Evolutionary conservation across 2,329 filamentous ascomycete species (phyloP), one percentile per base, ranked within the genome.

Genomic region (Trichoderma atroviride): DNA sequence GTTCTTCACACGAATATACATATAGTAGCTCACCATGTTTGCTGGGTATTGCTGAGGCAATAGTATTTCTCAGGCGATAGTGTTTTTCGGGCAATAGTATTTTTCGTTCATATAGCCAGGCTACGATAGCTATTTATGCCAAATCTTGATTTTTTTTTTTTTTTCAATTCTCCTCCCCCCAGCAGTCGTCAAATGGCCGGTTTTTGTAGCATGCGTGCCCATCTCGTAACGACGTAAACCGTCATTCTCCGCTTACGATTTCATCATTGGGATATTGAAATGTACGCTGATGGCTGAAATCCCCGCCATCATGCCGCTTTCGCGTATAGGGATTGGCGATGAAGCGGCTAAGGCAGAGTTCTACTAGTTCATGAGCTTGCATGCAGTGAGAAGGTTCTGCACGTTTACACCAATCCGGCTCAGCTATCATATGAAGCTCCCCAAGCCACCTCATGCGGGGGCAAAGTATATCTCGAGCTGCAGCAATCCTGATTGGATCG

Each of bases 391-490:
- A 19, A 56, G 13, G 19, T 5, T 52, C 37, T 19, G 3, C 61
- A 35, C 24, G 13, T 64, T 55, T 40, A 55, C 35, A 57, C 53
- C 62, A 65, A 64, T 65, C 62, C 27, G 53, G 53, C 40, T n/a
- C 11, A 19, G 13, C 4, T 14, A 24, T 6, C 13, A 10, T 22
- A 7, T 9, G 14, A 24, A 57, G 35, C 37, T 65, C 7, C 13
- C 19, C 6, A 65, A 47, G 62, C 62, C 62, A 57, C 52, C 3
- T 16, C 27, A 57, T 65, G 53, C 27, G 24, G 1, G 19, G 24
- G 11, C 31, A 58, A 65, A 65, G 62, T 33, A 31, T 47, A 65
- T 65, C 53, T 65, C 0, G 1, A 27, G 56, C 10, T 37, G 5
- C 7, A 9, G 2, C n/a, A 19, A 10, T 31, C 3, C 7, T 56